phyloP scores from a whole-genome alignment of 2,329 filamentous ascomycete genomes.

The Penicillium expansum region DNA sequence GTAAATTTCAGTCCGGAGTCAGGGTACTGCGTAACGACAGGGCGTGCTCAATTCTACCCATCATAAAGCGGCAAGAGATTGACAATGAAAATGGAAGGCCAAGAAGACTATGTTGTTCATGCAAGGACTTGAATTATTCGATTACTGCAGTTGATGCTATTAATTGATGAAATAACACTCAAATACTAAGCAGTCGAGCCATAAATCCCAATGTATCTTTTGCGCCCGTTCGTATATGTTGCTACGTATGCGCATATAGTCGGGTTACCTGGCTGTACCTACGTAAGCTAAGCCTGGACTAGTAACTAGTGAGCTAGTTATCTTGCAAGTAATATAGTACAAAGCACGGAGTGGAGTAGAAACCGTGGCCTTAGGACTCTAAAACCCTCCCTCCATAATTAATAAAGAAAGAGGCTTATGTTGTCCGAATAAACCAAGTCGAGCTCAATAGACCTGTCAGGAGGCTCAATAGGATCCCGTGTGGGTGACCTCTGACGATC shows the following conservation, averaged over 20 bases:
- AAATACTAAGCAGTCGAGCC: not conserved
- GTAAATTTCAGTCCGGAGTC: not conserved
- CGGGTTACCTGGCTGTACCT: not conserved
- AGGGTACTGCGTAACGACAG: too few species aligned
- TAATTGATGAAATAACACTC: not conserved
- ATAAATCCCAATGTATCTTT: not conserved
- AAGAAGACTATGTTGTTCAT: not conserved
- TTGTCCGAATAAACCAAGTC: too few species aligned
- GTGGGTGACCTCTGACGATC: conserved; percentile 10
- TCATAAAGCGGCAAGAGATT: not conserved
- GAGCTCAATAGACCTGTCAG: not conserved
- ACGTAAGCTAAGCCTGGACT: not conserved
- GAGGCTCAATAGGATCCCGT: conserved; percentile 6
- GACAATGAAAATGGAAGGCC: not conserved
- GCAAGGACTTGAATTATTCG: conserved; percentile 6
- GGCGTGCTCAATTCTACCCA: not conserved
- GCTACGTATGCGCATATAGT: not conserved
- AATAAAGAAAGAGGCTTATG: not conserved
- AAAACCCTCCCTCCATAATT: not conserved
- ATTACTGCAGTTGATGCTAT: not conserved
- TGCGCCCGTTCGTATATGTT: not conserved
- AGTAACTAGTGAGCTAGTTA: too few species aligned
- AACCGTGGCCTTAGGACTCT: conserved; percentile 1
- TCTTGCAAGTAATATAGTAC: too few species aligned
- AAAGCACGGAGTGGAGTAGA: not conserved